Evolutionary conservation across 1,139 yeast species (phyloP), one percentile per base, ranked within the genome.

Genomic region (Saccharomycopsis phalli): DNA sequence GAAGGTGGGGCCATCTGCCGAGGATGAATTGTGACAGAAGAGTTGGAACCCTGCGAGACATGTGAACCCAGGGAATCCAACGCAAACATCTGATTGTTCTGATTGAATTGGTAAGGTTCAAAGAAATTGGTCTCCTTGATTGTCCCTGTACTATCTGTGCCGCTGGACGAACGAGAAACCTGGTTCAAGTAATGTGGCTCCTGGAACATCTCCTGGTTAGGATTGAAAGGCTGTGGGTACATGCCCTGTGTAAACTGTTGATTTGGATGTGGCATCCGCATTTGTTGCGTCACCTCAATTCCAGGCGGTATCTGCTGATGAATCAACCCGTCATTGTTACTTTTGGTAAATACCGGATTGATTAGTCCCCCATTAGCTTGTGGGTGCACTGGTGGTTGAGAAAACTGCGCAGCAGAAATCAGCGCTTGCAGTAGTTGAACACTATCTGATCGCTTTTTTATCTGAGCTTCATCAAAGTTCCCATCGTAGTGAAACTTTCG

Each of bases 171-270:
- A 14, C 33, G 6, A 6, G 33, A 30, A 5, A 20, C 19, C 8
- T 8, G 21, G 17, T n/a, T 30, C 33, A 30, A 8, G 13, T 30
- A 30, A 23, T 23, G 10, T 23, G 27, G 11, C n/a, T n/a, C n/a
- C n/a, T n/a, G n/a, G n/a, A n/a, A n/a, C n/a, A n/a, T n/a, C n/a
- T n/a, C n/a, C 8, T 4, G 5, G 25, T 22, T 22, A 8, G 34
- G 38, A n/a, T 35, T 21, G 10, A 10, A 21, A n/a, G n/a, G n/a
- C 11, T 13, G 38, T 22, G 19, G 31, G 16, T 34, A 35, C 25
- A 11, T 16, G 10, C 8, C 14, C 10, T 13, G 8, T 18, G 6
- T 19, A 7, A 16, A 8, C 22, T 20, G 37, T 7, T 4, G 39
- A 19, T 14, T 19, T 17, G 33, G 38, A 16, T 16, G 38, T n/a